Conservation (phyloP, 2,329 filamentous ascomycete genomes). For the Pestalotiopsis sp. region DNA sequence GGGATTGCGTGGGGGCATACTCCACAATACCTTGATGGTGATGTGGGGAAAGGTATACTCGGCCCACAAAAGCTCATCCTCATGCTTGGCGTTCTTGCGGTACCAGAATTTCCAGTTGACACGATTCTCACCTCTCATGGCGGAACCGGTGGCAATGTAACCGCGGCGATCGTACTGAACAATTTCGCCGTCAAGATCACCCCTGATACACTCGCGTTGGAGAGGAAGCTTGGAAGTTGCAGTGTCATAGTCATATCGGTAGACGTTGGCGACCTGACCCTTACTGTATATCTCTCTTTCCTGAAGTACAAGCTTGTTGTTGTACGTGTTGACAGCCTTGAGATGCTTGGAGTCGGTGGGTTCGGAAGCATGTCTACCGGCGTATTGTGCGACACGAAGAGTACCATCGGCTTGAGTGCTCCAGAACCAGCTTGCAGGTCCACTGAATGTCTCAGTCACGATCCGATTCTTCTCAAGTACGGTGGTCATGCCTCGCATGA, state of each 20-base stretch:
- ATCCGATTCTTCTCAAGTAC: slow-evolving; percentile 7
- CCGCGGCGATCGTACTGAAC: slow-evolving; percentile 2
- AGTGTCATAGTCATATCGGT: slow-evolving; percentile 4
- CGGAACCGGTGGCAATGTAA: slow-evolving; percentile 3
- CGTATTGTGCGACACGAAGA: neutral
- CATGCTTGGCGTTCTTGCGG: slow-evolving; percentile 6
- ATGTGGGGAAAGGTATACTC: slow-evolving; percentile 11
- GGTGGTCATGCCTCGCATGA: slow-evolving; percentile 5
- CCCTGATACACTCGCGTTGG: slow-evolving; percentile 1
- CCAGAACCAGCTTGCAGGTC: slow-evolving; percentile 8
- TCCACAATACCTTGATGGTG: slow-evolving; percentile 10
- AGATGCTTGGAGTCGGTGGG: slow-evolving; percentile 1
- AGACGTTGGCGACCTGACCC: neutral
- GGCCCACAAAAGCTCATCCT: slow-evolving; percentile 10
- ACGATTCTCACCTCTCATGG: slow-evolving; percentile 6
- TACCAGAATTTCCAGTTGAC: slow-evolving; percentile 10
- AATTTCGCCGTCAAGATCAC: neutral
- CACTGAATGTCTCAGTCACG: neutral
- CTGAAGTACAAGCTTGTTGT: neutral
- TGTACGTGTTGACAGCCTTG: slow-evolving; percentile 7
- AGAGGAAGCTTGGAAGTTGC: neutral
- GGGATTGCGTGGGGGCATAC: slow-evolving; percentile 9
- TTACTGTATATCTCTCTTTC: slow-evolving; percentile 1
- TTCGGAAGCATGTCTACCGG: neutral
- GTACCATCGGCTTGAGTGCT: neutral